A percentile compares a stretch with the other conserved stretches of the same genome.
Conservation (phyloP, 495 filamentous ascomycete species). For the Trichoderma gamsii region DNA sequence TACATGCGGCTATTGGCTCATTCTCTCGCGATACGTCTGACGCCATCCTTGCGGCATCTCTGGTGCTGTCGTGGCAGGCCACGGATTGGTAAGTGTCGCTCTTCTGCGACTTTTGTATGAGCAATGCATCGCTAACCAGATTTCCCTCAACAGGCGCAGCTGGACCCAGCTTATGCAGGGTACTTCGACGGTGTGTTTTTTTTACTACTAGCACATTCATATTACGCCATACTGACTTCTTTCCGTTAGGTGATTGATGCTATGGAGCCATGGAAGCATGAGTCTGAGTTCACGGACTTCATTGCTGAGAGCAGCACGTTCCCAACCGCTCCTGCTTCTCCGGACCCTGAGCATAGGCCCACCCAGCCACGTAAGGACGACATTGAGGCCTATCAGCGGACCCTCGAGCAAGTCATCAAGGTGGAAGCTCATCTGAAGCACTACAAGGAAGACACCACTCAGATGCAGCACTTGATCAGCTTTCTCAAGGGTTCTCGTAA, state of each 20-base stretch:
- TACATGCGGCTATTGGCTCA: slow-evolving; percentile 76
- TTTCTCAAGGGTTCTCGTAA: slow-evolving; percentile 76
- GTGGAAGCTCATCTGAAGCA: slow-evolving; percentile 66
- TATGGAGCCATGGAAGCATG: slow-evolving; percentile 89
- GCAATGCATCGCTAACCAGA: slow-evolving; percentile 25
- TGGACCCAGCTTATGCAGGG: slow-evolving; percentile 92
- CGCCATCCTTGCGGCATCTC: slow-evolving; percentile 84
- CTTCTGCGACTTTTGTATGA: slow-evolving; percentile 29
- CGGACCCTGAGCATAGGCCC: slow-evolving; percentile 52
- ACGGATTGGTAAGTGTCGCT: slow-evolving; percentile 78
- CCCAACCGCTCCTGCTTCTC: slow-evolving; percentile 54
- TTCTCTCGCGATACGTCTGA: slow-evolving; percentile 88
- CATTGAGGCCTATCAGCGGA: slow-evolving; percentile 56
- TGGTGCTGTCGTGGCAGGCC: slow-evolving; percentile 92
- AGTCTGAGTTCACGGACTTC: slow-evolving; percentile 78
- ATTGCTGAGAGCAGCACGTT: slow-evolving; percentile 70
- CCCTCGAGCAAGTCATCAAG: slow-evolving; percentile 62
- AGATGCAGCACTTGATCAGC: slow-evolving; percentile 68
- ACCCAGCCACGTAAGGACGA: slow-evolving; percentile 60
- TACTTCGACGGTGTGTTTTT: slow-evolving; percentile 65
- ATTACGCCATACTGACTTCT: slow-evolving; percentile 25
- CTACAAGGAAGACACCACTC: slow-evolving; percentile 65
- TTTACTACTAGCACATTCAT: not conserved
- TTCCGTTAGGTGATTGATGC: slow-evolving; percentile 65
- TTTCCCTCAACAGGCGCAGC: slow-evolving; percentile 60